A percentile compares a stretch with the other conserved stretches of the same genome.
Evolutionary conservation across 176 grass and related monocot genomes (phyloP).

Genomic region (Eleusine coracana): DNA sequence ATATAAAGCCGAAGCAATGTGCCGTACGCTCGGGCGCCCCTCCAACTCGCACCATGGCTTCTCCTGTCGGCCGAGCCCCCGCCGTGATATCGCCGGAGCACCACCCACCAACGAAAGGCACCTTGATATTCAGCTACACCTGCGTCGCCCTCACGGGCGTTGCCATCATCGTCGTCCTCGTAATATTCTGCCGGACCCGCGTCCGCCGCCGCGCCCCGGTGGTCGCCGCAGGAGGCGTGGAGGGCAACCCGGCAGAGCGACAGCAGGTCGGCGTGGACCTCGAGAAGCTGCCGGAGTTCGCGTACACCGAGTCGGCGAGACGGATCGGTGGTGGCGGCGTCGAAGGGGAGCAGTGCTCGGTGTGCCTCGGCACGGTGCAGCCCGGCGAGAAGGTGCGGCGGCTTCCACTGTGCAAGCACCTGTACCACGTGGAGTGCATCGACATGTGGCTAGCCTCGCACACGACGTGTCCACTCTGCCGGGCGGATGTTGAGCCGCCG

Average conservation of each 20-base stretch:
- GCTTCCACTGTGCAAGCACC: constrained; percentile 48
- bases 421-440: constrained; percentile 60
- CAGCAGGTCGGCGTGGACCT: constrained; percentile 24
- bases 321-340: neutral
- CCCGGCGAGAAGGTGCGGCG: constrained; percentile 43
- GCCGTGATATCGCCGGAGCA: neutral
- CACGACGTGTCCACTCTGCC: constrained; percentile 53
- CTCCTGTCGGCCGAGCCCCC: neutral
- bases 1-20: neutral
- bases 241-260: neutral
- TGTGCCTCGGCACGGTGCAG: constrained; percentile 45
- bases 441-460: constrained; percentile 51
- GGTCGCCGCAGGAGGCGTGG: neutral
- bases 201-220: constrained; percentile 23
- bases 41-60: constrained; percentile 24
- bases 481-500: constrained; percentile 4
- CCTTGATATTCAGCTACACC: constrained; percentile 41
- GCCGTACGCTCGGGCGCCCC: neutral
- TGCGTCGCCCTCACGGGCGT: constrained; percentile 36
- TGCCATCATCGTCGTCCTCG: neutral
- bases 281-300: constrained; percentile 43
- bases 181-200: constrained; percentile 17
- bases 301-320: constrained; percentile 13
- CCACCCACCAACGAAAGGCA: neutral
- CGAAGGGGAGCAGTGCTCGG: constrained; percentile 38